Conservation (phyloP, 225 moss, liverwort and hornwort species). For the Sphagnum contortum region DNA sequence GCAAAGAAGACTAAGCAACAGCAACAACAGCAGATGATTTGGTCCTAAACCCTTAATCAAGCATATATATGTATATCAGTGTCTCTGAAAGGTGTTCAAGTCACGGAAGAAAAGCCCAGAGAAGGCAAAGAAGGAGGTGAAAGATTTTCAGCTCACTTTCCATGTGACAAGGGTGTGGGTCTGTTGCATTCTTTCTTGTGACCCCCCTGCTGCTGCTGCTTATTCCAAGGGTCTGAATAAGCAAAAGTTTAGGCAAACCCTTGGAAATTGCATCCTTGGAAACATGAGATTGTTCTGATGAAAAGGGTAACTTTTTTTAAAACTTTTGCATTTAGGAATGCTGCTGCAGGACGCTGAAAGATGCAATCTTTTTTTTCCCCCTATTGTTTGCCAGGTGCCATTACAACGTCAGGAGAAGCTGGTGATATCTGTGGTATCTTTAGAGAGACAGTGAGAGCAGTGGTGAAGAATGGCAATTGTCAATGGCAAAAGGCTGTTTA, state of each 20-base stretch:
- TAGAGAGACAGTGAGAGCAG: constrained; percentile 73
- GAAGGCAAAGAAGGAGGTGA: constrained; percentile 70
- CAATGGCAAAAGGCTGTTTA: constrained; percentile 64
- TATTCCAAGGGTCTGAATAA: no score
- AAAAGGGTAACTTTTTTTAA: no score
- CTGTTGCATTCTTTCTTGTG: constrained; percentile 1
- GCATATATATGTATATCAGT: no score
- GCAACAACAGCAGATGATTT: no score
- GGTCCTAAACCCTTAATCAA: no score
- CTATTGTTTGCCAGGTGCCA: constrained; percentile 40
- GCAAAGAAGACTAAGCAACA: no score
- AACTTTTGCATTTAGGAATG: no score
- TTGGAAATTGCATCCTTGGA: background rate
- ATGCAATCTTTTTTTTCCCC: no score
- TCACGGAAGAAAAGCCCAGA: constrained; percentile 76
- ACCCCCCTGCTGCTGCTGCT: background rate
- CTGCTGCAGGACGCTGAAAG: no score
- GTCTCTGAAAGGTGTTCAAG: constrained; percentile 74
- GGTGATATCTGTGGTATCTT: constrained; percentile 70
- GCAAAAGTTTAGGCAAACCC: no score
- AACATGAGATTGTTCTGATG: no score
- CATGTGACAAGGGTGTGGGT: constrained; percentile 61
- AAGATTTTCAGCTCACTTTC: constrained; percentile 86
- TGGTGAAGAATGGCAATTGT: constrained; percentile 66
- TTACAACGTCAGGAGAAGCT: constrained; percentile 88